Percentiles rank a stretch among this genome's conserved stretches.
Conservation (phyloP, 768 basidiomycete genomes). For the Galerina sulciceps region DNA sequence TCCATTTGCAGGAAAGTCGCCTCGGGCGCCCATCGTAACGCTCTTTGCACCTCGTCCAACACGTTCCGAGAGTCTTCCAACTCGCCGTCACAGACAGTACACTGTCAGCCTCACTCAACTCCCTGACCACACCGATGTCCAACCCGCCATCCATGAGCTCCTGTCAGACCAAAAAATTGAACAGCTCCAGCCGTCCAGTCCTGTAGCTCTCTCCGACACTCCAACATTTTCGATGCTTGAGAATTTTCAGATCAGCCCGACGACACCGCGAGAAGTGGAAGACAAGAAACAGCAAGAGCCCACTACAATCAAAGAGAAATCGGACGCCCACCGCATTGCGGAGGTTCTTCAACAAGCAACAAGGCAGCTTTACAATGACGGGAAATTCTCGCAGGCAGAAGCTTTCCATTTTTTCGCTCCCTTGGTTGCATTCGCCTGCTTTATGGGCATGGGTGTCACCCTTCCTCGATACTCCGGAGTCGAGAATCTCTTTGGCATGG, state of each 20-base stretch:
- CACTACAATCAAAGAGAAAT: neutral
- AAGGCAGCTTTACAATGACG: slow-evolving; percentile 4
- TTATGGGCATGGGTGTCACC: slow-evolving; percentile 6
- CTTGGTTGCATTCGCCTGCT: slow-evolving; percentile 9
- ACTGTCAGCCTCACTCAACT: slow-evolving; percentile 5
- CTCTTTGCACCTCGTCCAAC: slow-evolving; percentile 1
- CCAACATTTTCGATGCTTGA: no score
- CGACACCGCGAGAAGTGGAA: neutral
- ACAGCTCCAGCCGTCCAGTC: no score
- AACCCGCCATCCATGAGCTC: no score
- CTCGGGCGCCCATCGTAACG: neutral
- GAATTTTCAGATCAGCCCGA: neutral
- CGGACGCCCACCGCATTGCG: slow-evolving; percentile 7
- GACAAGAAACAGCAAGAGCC: neutral
- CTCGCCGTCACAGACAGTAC: slow-evolving; percentile 8
- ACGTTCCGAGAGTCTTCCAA: neutral
- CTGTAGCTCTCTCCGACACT: no score
- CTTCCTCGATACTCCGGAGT: slow-evolving; percentile 8
- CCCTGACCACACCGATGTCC: neutral
- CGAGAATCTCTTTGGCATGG: neutral
- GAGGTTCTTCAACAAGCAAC: slow-evolving; percentile 16
- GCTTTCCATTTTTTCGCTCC: slow-evolving; percentile 12
- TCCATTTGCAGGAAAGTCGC: neutral
- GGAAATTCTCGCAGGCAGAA: slow-evolving; percentile 1
- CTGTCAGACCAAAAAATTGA: no score